Evolutionary conservation across 345 rosid genomes (phyloP).

Genomic region (Hypericum perforatum): DNA sequence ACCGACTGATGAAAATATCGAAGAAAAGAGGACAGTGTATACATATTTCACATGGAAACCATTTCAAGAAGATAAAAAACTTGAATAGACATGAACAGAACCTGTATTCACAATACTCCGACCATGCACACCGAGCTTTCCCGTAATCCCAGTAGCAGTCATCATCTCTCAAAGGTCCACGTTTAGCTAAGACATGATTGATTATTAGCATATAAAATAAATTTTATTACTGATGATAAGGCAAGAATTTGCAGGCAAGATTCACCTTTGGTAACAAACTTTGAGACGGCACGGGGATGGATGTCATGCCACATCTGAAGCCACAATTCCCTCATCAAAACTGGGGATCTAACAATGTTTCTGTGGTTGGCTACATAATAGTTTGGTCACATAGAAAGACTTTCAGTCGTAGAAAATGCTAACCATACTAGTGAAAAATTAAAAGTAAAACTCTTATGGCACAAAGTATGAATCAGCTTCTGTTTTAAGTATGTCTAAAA

Average conservation of each 20-base stretch:
- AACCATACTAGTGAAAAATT: not conserved
- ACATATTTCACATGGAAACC: not conserved
- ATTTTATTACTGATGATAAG: conserved; percentile 1
- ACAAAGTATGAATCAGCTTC: too few relatives aligned
- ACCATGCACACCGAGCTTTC: conserved; percentile 93
- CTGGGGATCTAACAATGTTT: conserved; percentile 86
- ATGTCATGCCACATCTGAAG: conserved; percentile 98
- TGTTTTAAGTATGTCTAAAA: too few relatives aligned
- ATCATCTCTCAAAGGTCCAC: conserved; percentile 83
- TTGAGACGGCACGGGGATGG: conserved; percentile 47
- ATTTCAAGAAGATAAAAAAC: not conserved
- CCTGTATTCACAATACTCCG: conserved; percentile 96
- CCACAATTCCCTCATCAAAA: conserved; percentile 96
- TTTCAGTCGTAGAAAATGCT: conserved; percentile 1
- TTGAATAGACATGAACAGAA: conserved; percentile 14
- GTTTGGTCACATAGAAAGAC: conserved; percentile 6
- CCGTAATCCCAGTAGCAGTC: conserved; percentile 99
- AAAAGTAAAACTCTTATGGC: too few relatives aligned
- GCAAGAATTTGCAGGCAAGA: not conserved
- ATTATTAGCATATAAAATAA: conserved; percentile 7
- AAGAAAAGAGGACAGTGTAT: not conserved
- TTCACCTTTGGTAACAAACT: conserved; percentile 85
- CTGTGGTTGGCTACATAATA: conserved; percentile 83
- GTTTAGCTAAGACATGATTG: conserved; percentile 46
- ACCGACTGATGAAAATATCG: not conserved